A percentile compares a stretch with the other conserved stretches of the same genome.
These are phyloP conservation scores for Podaxis rugospora DNA, from an alignment of 768 basidiomycete genomes.

Conservation along the genomic window DNA sequence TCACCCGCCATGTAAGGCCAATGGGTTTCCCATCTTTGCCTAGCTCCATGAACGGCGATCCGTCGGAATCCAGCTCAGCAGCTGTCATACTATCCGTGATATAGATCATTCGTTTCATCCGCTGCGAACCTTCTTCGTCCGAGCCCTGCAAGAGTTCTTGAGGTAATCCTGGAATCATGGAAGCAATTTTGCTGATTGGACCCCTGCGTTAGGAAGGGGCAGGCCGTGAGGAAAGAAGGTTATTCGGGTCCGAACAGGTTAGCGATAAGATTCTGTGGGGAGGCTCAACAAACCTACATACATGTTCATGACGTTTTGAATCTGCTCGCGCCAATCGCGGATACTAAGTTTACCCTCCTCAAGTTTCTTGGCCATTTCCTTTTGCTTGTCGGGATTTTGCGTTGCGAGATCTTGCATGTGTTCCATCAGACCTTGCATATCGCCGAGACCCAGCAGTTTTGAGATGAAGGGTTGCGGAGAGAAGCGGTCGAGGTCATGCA, in stretches of 20 bases:
- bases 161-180: slow-evolving; percentile 97
- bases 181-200: slow-evolving; percentile 97
- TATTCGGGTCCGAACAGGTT: background rate
- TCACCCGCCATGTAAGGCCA: slow-evolving; percentile 87
- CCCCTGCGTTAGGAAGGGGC: slow-evolving; percentile 55
- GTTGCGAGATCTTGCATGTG: slow-evolving; percentile 96
- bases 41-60: slow-evolving; percentile 81
- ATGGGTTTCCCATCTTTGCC: slow-evolving; percentile 80
- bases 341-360: slow-evolving; percentile 97
- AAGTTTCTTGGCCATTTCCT: slow-evolving; percentile 96
- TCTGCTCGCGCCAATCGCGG: slow-evolving; percentile 96
- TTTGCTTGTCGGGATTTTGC: slow-evolving; percentile 94
- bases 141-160: slow-evolving; percentile 88
- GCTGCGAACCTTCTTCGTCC: slow-evolving; percentile 86
- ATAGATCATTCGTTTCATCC: slow-evolving; percentile 97
- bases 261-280: background rate
- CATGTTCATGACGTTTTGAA: slow-evolving; percentile 98
- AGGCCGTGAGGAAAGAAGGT: background rate
- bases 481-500: slow-evolving; percentile 96
- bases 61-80: slow-evolving; percentile 91
- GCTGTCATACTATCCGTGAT: slow-evolving; percentile 99
- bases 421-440: slow-evolving; percentile 96
- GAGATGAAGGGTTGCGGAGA: slow-evolving; percentile 96
- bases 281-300: slow-evolving; percentile 28
- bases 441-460: slow-evolving; percentile 92